Conservation (phyloP, 768 basidiomycete genomes). For the Kwoniella shandongensis region DNA sequence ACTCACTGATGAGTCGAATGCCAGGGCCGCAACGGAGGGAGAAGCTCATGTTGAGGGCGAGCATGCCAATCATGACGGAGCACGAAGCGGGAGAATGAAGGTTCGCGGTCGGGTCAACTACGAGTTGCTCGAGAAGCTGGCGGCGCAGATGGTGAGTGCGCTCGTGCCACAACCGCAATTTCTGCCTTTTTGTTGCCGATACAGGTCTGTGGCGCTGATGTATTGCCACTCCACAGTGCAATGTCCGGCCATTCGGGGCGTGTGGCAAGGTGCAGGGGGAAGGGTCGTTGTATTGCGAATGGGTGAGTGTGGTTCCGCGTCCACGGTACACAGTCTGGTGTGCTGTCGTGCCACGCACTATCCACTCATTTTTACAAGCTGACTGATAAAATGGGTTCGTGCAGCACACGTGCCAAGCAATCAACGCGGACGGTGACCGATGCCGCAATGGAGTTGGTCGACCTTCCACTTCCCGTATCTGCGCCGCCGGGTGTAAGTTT, state of each 20-base stretch:
- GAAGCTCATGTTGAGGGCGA: too few relatives aligned
- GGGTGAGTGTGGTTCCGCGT: constrained; percentile 12
- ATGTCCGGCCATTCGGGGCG: constrained; percentile 18
- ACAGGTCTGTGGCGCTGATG: neutral
- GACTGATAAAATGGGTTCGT: too few relatives aligned
- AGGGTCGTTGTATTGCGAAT: constrained; percentile 17
- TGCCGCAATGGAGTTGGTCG: constrained; percentile 18
- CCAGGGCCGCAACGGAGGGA: too few relatives aligned
- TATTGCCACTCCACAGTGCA: constrained; percentile 12
- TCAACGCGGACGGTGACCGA: constrained; percentile 19
- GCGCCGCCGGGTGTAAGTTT: constrained; percentile 20
- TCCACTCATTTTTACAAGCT: too few relatives aligned
- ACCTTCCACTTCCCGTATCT: constrained; percentile 9
- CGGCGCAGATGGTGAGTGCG: constrained; percentile 15
- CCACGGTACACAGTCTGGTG: too few relatives aligned
- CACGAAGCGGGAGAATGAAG: too few relatives aligned
- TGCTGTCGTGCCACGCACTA: too few relatives aligned
- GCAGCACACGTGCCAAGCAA: constrained; percentile 22
- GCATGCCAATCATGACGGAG: too few relatives aligned
- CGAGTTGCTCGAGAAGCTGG: constrained; percentile 12
- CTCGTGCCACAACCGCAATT: neutral
- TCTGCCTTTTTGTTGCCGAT: neutral
- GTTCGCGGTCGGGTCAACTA: neutral
- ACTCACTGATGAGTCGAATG: too few relatives aligned
- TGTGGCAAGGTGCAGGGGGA: constrained; percentile 13